Conservation (phyloP, 2,329 filamentous ascomycete genomes). For the Xylariaceae sp. region DNA sequence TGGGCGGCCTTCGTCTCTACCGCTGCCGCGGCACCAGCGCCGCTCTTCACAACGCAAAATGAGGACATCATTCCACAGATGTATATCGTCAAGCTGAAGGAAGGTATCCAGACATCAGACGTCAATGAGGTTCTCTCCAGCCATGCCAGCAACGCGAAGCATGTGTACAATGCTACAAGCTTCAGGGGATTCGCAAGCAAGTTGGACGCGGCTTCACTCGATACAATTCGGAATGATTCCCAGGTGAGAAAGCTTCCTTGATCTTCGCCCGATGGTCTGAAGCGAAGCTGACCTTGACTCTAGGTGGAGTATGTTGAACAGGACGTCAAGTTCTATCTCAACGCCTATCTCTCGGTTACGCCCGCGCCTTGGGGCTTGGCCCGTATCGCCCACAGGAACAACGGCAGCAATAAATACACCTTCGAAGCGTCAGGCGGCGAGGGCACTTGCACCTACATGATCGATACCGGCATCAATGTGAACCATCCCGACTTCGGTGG, state of each 20-base stretch:
- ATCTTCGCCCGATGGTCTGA: background rate
- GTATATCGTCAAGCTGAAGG: conserved; percentile 10
- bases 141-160: conserved; percentile 1
- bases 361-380: conserved; percentile 23
- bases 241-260: conserved; percentile 1
- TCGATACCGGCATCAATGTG: conserved; percentile 60
- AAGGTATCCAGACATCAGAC: conserved; percentile 1
- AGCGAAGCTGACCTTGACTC: background rate
- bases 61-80: conserved; percentile 1
- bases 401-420: conserved; percentile 32
- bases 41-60: background rate
- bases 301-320: conserved; percentile 10
- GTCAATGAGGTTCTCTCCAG: background rate
- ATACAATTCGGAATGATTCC: conserved; percentile 2
- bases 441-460: conserved; percentile 58
- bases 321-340: conserved; percentile 14
- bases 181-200: conserved; percentile 9
- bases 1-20: conserved; percentile 2
- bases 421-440: conserved; percentile 50
- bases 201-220: conserved; percentile 1
- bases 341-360: conserved; percentile 20
- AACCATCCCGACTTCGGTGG: conserved; percentile 54
- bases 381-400: conserved; percentile 18
- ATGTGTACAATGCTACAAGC: conserved; percentile 3
- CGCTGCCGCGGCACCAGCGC: conserved; percentile 1